phyloP scores from a whole-genome alignment of 768 basidiomycete species.

The Infundibulicybe gibba region DNA sequence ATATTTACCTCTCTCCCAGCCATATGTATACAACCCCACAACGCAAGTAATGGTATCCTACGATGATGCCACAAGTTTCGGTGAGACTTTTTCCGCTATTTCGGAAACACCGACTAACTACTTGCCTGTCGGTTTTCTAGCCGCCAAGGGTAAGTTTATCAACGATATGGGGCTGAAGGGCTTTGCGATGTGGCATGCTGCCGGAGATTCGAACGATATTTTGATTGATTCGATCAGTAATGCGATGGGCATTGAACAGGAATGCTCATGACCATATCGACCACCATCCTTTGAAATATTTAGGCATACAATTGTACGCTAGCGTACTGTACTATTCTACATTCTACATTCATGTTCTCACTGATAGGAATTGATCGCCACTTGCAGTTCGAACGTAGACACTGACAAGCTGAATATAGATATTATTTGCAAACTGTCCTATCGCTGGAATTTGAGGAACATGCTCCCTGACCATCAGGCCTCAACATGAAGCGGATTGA shows the following conservation, averaged over 20 bases:
- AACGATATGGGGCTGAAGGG: conserved; percentile 48
- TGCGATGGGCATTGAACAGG: conserved; percentile 26
- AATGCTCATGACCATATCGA: conserved; percentile 6
- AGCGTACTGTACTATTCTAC: neutral
- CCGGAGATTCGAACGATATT: conserved; percentile 56
- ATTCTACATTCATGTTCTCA: no score
- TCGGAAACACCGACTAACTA: neutral
- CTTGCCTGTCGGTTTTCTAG: conserved; percentile 15
- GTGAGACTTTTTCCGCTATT: conserved; percentile 14
- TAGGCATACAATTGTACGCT: neutral
- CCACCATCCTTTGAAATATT: no score
- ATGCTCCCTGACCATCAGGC: no score
- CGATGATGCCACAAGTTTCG: conserved; percentile 60
- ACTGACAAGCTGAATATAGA: no score
- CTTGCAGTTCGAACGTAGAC: no score
- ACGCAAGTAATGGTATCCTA: conserved; percentile 61
- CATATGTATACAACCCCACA: conserved; percentile 59
- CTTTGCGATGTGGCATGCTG: conserved; percentile 66
- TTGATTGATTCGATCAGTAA: conserved; percentile 51
- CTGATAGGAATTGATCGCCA: no score
- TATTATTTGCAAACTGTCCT: no score
- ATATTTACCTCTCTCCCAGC: conserved; percentile 30
- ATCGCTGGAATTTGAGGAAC: no score
- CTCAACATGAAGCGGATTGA: no score
- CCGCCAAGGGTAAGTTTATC: conserved; percentile 61